A percentile compares a stretch with the other conserved stretches of the same genome.
phyloP scores from a whole-genome alignment of 805 yeast genomes.

The Allodekkera sacchari region DNA sequence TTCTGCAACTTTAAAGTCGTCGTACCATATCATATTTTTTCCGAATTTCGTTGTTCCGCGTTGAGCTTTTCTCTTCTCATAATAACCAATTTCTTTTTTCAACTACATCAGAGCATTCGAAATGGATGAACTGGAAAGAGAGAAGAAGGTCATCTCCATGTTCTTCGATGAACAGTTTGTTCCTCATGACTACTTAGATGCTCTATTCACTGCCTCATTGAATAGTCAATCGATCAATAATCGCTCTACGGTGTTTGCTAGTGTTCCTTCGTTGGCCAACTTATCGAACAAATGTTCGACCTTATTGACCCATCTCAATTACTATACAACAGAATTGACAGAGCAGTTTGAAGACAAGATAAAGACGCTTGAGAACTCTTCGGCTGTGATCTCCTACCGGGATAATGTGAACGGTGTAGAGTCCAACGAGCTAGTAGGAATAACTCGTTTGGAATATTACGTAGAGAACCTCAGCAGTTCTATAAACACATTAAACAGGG shows the following conservation, averaged over 20 bases:
- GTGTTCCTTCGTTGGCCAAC: conserved; percentile 24
- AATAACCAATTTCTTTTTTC: too few relatives aligned
- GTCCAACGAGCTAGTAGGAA: conserved; percentile 24
- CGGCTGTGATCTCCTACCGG: conserved; percentile 40
- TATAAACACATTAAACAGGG: conserved; percentile 45
- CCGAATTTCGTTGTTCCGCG: too few relatives aligned
- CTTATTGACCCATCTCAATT: conserved; percentile 52
- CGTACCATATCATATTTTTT: too few relatives aligned
- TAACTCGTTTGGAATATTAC: conserved; percentile 59
- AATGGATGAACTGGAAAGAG: too few relatives aligned
- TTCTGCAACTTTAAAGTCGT: too few relatives aligned
- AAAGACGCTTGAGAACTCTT: conserved; percentile 37
- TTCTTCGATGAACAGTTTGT: conserved; percentile 61
- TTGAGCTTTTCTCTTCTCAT: too few relatives aligned
- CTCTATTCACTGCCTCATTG: conserved; percentile 39
- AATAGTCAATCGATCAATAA: conserved; percentile 10
- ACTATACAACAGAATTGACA: conserved; percentile 51
- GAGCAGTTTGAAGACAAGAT: conserved; percentile 44
- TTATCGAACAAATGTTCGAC: conserved; percentile 42
- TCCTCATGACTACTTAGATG: conserved; percentile 59
- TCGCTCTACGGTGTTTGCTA: conserved; percentile 24
- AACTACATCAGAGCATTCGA: too few relatives aligned
- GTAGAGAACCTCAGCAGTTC: conserved; percentile 53
- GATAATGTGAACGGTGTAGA: conserved; percentile 7
- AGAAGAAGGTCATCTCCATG: conserved; percentile 34